Conservation (phyloP, 805 yeast genomes). For the Yamadazyma scolyti region DNA sequence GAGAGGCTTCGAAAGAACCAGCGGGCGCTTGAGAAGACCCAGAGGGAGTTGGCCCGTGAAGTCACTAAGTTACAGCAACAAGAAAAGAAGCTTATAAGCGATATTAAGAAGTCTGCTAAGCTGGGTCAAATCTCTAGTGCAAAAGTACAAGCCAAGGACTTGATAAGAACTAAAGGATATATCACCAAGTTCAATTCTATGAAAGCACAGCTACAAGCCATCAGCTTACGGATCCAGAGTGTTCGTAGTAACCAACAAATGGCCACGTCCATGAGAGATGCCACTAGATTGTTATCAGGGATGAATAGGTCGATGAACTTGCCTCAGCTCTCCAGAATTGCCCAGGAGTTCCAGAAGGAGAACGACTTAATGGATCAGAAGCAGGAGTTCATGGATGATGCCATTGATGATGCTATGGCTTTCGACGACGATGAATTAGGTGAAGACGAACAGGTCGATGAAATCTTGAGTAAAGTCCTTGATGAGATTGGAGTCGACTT, state of each 20-base stretch:
- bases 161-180: conserved; percentile 81
- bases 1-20: conserved; percentile 94
- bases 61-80: conserved; percentile 81
- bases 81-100: conserved; percentile 81
- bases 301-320: conserved; percentile 90
- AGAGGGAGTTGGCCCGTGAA: conserved; percentile 88
- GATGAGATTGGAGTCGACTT: conserved; percentile 96
- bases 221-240: conserved; percentile 84
- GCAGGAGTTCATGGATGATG: conserved; percentile 98
- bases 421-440: conserved; percentile 70
- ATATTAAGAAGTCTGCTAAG: conserved; percentile 89
- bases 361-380: conserved; percentile 97
- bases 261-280: conserved; percentile 93
- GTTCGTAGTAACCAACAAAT: conserved; percentile 93
- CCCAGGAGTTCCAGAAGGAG: conserved; percentile 93
- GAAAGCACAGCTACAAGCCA: conserved; percentile 96
- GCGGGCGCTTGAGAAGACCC: conserved; percentile 90
- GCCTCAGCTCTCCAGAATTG: conserved; percentile 82
- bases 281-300: conserved; percentile 76
- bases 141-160: conserved; percentile 92
- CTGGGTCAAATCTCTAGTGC: conserved; percentile 85
- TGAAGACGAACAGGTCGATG: conserved; percentile 88
- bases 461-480: conserved; percentile 82
- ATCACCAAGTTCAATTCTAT: conserved; percentile 85
- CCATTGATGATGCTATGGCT: conserved; percentile 94